Evolutionary conservation across 768 basidiomycete genomes (phyloP).

Genomic region (Kwoniella dendrophila): DNA sequence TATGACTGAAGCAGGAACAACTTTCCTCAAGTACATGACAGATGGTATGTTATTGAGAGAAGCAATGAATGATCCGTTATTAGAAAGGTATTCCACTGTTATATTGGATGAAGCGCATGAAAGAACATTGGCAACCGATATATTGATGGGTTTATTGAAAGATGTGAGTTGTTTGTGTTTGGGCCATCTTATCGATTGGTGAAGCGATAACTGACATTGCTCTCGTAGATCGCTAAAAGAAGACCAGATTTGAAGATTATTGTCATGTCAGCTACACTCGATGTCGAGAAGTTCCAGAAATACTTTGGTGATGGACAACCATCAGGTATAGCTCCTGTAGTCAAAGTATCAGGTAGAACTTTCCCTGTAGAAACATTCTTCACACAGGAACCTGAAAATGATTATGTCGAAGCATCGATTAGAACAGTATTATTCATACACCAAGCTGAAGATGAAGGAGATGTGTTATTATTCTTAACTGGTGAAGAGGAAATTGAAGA

Average conservation of each 20-base stretch:
- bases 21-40: slow-evolving; percentile 99
- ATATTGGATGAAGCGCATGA: slow-evolving; percentile 99
- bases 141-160: slow-evolving; percentile 96
- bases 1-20: slow-evolving; percentile 83
- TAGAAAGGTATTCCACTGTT: slow-evolving; percentile 91
- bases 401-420: slow-evolving; percentile 96
- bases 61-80: slow-evolving; percentile 92
- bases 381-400: slow-evolving; percentile 71
- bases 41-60: slow-evolving; percentile 98
- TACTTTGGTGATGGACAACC: slow-evolving; percentile 68
- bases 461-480: slow-evolving; percentile 91
- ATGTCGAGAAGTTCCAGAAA: slow-evolving; percentile 93
- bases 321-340: slow-evolving; percentile 68
- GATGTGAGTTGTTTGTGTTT: slow-evolving; percentile 51
- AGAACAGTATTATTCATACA: slow-evolving; percentile 97
- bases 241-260: slow-evolving; percentile 92
- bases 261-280: slow-evolving; percentile 97
- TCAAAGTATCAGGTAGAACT: slow-evolving; percentile 89
- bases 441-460: slow-evolving; percentile 88
- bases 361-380: slow-evolving; percentile 78
- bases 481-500: slow-evolving; percentile 99
- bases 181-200: background rate
- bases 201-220: background rate
- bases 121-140: slow-evolving; percentile 94
- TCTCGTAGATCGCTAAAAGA: slow-evolving; percentile 64